Evolutionary conservation across 2,329 filamentous ascomycete species (phyloP), one percentile per base, ranked within the genome.

Genomic region (Xylaria sp.): DNA sequence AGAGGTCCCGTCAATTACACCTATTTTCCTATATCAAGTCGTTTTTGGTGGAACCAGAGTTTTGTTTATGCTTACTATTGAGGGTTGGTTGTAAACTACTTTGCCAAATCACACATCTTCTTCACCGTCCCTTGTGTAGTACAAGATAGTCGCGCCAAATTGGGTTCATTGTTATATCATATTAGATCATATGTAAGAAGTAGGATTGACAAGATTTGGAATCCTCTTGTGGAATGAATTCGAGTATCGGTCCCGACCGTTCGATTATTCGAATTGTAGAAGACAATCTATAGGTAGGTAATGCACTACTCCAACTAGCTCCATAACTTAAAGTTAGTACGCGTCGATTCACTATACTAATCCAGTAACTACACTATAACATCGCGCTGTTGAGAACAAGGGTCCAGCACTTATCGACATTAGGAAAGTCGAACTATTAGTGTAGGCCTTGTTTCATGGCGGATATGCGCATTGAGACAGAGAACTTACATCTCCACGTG

Each of bases 11-110:
- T 37, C 28, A 34, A 20, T 20, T 37, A 32, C 28, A 37, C n/a
- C 18, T 46, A 18, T 8, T 18, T 41, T 25, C 41, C 32, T 57
- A 41, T 25, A 3, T 41, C 44, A 52, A 58, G 25, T n/a, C 23
- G 18, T 32, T 8, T 44, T 25, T 15, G 13, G 44, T 60, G 12
- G 15, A 66, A 46, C 18, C 59, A 8, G 20, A 46, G 23, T 2
- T 55, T 20, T 15, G 32, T 18, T 23, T 44, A 41, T 51, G 61
- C 65, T 60, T 64, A 68, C 46, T 68, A 59, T 55, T 39, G 10
- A 23, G 32, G 39, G 20, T 67, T 59, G 37, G 10, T 13, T 15
- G 51, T 28, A 63, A 20, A 32, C 60, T 63, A 32, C 50, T 13
- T 52, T 61, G 50, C 32, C 34, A 51, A 41, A 25, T 18, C 44